Percentiles rank a stretch among this genome's conserved stretches.
Evolutionary conservation across 169 alveolate species (phyloP).

Genomic region (Perkinsus olseni): DNA sequence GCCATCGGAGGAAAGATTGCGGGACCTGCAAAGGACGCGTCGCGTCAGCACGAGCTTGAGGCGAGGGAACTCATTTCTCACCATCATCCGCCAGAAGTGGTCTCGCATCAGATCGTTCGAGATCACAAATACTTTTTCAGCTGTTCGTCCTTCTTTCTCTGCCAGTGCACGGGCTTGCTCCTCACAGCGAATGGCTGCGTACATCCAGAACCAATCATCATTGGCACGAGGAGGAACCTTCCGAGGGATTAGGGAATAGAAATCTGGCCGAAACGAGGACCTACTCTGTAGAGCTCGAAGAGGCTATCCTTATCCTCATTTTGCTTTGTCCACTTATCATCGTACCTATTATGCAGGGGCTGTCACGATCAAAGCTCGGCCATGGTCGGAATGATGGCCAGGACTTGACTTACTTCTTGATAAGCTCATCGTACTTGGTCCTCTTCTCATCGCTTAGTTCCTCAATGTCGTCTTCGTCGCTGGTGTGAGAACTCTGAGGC

Average conservation of each 20-base stretch:
- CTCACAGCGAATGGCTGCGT: neutral
- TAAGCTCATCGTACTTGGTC: neutral
- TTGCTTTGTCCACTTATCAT: neutral
- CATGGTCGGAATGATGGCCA: too few species aligned
- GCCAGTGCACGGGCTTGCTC: neutral
- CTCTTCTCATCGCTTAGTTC: neutral
- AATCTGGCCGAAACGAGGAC: neutral
- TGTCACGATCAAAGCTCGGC: too few species aligned
- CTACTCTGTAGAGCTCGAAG: neutral
- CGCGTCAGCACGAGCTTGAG: too few species aligned
- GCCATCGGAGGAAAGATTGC: neutral
- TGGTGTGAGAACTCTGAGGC: neutral
- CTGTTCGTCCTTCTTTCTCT: neutral
- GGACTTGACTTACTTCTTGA: neutral
- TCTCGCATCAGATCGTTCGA: neutral
- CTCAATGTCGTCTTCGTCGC: neutral
- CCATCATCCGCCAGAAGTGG: neutral
- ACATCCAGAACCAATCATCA: neutral
- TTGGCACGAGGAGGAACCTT: neutral
- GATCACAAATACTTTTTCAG: neutral
- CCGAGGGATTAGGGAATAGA: neutral
- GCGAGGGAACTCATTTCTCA: neutral
- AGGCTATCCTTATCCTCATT: neutral
- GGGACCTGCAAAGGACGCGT: neutral
- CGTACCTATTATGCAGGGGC: too few species aligned